These are phyloP conservation scores for Bretschneidera sinensis DNA, from an alignment of 345 rosid genomes.

Conservation along the genomic window DNA sequence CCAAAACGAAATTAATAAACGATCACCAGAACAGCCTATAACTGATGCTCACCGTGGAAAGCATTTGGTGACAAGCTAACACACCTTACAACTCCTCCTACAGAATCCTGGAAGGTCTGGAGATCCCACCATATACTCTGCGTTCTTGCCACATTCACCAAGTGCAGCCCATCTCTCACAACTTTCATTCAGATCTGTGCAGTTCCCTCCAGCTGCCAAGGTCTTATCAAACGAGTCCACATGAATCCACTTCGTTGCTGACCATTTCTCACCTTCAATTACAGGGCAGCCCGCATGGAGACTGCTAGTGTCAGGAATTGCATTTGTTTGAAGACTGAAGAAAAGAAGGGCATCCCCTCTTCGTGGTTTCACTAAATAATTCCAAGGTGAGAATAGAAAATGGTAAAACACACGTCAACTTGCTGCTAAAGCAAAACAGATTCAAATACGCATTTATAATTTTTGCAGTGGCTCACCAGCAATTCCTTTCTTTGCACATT, in stretches of 20 bases:
- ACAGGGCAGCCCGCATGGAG: conserved; percentile 95
- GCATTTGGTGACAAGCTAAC: conserved; percentile 28
- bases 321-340: conserved; percentile 75
- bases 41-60: not conserved
- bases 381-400: conserved; percentile 10
- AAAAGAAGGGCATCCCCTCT: conserved; percentile 90
- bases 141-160: conserved; percentile 83
- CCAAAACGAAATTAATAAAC: not conserved
- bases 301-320: conserved; percentile 68
- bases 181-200: conserved; percentile 64
- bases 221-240: conserved; percentile 79
- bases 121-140: conserved; percentile 85
- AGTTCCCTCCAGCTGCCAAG: conserved; percentile 49
- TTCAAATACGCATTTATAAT: not conserved
- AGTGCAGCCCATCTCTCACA: conserved; percentile 92
- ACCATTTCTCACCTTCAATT: conserved; percentile 97
- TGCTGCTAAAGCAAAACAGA: not conserved
- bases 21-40: not conserved
- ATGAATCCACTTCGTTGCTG: conserved; percentile 97
- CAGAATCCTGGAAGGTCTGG: conserved; percentile 75
- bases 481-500: conserved; percentile 86
- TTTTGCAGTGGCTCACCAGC: conserved; percentile 48
- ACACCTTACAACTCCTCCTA: conserved; percentile 79
- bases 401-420: conserved; percentile 1
- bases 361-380: conserved; percentile 63